Evolutionary conservation across 192 early-diverging fungal genomes (phyloP).

Genomic region (Coemansia sp.): DNA sequence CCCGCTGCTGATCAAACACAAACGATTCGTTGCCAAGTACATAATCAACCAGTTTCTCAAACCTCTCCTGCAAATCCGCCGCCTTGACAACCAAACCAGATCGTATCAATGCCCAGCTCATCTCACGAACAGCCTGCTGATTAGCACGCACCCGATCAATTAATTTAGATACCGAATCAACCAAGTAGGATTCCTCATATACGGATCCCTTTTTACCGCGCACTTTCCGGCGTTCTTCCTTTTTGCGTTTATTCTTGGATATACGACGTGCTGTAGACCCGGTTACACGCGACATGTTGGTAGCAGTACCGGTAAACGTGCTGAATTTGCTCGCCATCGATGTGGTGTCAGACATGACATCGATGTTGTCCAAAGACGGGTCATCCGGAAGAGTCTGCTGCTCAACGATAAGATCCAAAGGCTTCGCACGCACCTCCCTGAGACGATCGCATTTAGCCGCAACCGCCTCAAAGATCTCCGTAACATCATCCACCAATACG

Average conservation of each 20-base stretch:
- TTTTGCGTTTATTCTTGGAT: conserved; percentile 64
- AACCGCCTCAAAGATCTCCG: conserved; percentile 37
- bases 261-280: conserved; percentile 52
- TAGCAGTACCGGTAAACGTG: conserved; percentile 69
- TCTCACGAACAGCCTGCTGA: conserved; percentile 59
- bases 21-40: conserved; percentile 39
- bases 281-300: conserved; percentile 66
- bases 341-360: conserved; percentile 94
- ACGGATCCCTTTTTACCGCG: conserved; percentile 86
- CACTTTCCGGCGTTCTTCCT: conserved; percentile 73
- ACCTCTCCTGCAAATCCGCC: conserved; percentile 53
- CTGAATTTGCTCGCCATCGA: conserved; percentile 90
- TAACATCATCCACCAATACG: conserved; percentile 39
- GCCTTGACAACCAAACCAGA: conserved; percentile 57
- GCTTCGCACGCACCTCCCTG: conserved; percentile 34
- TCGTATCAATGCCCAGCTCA: conserved; percentile 56
- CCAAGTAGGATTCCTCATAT: conserved; percentile 89
- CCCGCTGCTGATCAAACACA: conserved; percentile 58
- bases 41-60: conserved; percentile 48
- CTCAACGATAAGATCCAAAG: conserved; percentile 17
- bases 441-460: conserved; percentile 24
- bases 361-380: conserved; percentile 75
- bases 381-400: conserved; percentile 43
- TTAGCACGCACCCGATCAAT: conserved; percentile 32
- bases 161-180: conserved; percentile 61